Evolutionary conservation across 305 asterid genomes (phyloP).

Genomic region (Fraxinus latifolia): DNA sequence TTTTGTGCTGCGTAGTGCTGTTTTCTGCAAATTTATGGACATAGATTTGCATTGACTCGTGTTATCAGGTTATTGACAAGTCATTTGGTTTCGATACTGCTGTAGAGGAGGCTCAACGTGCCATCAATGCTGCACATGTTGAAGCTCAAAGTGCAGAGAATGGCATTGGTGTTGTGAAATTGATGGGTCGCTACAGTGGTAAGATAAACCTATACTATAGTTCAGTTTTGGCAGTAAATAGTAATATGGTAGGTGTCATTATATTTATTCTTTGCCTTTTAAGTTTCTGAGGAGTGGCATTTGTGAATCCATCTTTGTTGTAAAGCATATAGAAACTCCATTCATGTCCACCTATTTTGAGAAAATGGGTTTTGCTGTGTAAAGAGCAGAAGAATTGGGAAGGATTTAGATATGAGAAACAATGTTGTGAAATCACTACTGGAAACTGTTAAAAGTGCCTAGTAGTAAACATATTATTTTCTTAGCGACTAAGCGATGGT

Average conservation of each 20-base stretch:
- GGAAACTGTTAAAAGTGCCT: not conserved
- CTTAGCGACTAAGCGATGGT: slow-evolving; percentile 3
- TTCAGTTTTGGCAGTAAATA: not conserved
- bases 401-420: not conserved
- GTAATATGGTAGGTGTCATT: not conserved
- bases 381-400: not conserved
- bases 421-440: not conserved
- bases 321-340: not conserved
- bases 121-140: slow-evolving; percentile 77
- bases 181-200: slow-evolving; percentile 75
- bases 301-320: slow-evolving; percentile 14
- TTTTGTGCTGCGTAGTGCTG: not conserved
- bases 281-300: not conserved
- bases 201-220: slow-evolving; percentile 24
- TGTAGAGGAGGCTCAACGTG: slow-evolving; percentile 77
- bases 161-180: slow-evolving; percentile 67
- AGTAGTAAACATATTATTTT: not conserved
- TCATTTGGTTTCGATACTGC: slow-evolving; percentile 79
- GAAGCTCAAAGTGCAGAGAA: slow-evolving; percentile 65
- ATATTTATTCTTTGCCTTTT: not conserved
- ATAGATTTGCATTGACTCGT: slow-evolving; percentile 4
- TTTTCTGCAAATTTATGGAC: not conserved
- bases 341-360: not conserved
- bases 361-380: not conserved
- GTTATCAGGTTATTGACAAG: slow-evolving; percentile 59